Base-by-base conservation (phyloP, 2,329 filamentous ascomycete species). In the Colletotrichum endophyticum region DNA sequence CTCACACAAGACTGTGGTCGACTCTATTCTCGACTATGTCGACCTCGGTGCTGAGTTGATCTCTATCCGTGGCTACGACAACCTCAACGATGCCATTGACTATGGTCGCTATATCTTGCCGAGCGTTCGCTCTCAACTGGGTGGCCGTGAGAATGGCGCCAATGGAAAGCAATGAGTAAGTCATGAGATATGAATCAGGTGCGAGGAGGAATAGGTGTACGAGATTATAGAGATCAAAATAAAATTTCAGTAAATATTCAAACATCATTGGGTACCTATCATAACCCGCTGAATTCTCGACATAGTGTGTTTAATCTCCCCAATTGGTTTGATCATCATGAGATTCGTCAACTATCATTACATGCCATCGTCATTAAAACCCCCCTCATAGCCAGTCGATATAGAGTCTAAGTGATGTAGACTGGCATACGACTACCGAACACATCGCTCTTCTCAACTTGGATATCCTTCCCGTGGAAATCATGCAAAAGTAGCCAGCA, bases 21-120 rank as follows among this genome's bases (percentile, higher is more conserved):
- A 91, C 49, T 90, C 89, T 8, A 86, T 92, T 30, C 79, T 92
- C 3, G 90, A 92, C 79, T 92, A 92, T 78, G 88, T 91, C 39
- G 86, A 91, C 77, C 82, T 92, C 2, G 90, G 90, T 1, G 87
- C 87, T 4, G 89, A 91, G 56, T 83, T 92, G 25, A 91, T 92
- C 59, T 91, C 90, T 1, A 92, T 92, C 77, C 88, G 90, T 44
- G 91, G 91, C 0, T 92, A 92, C 78, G 91, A 92, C 77, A 92
- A 92, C 79, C 82, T 91, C 39, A 90, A 91, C 73, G 91, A 92
- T 80, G 89, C 88, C 0, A 87, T 92, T 70, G 90, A 92, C 78
- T 92, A 92, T 79, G 91, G 91, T 2, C 86, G 90, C 0, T 89
- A 89, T 79, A 85, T 92, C 4, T 79, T 92, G 76, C 91, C 91